Evolutionary conservation across 2,329 filamentous ascomycete species (phyloP).

Genomic region (Emergomyces pasteurianus): DNA sequence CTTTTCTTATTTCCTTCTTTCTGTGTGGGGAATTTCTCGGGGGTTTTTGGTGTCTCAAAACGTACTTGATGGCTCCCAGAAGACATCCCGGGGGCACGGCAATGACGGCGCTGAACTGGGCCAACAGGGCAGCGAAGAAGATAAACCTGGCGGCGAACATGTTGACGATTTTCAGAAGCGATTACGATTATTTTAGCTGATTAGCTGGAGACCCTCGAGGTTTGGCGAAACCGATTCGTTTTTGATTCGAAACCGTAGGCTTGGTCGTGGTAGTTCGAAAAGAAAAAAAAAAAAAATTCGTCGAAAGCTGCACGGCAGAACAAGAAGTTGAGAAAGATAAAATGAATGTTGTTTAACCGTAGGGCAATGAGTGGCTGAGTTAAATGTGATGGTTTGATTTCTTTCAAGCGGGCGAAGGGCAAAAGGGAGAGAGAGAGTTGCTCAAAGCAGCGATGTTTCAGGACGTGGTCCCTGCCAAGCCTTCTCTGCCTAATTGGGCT

Average conservation of each 20-base stretch:
- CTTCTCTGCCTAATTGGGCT: not conserved
- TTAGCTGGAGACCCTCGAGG: not conserved
- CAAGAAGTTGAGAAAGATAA: slow-evolving; percentile 1
- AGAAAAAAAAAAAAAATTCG: slow-evolving; percentile 12
- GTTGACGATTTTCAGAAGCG: slow-evolving; percentile 10
- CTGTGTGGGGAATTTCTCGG: not conserved
- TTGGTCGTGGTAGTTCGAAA: too few species aligned
- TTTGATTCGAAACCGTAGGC: not conserved
- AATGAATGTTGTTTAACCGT: not conserved
- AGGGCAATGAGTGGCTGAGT: slow-evolving; percentile 7
- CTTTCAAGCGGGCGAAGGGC: not conserved
- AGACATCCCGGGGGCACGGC: slow-evolving; percentile 39
- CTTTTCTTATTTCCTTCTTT: not conserved
- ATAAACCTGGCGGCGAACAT: slow-evolving; percentile 37
- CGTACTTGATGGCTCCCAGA: slow-evolving; percentile 40
- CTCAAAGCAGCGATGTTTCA: too few species aligned
- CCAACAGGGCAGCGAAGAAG: slow-evolving; percentile 33
- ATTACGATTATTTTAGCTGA: not conserved
- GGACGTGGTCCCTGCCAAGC: slow-evolving; percentile 1
- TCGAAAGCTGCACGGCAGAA: slow-evolving; percentile 8
- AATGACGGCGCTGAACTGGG: slow-evolving; percentile 31
- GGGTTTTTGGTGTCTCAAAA: not conserved
- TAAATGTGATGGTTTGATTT: slow-evolving; percentile 4
- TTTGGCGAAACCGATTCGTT: slow-evolving; percentile 1
- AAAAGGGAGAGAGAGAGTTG: too few species aligned